Percentiles rank a stretch among this genome's conserved stretches.
Conservation (phyloP, 805 yeast genomes). For the Clavispora fructus region DNA sequence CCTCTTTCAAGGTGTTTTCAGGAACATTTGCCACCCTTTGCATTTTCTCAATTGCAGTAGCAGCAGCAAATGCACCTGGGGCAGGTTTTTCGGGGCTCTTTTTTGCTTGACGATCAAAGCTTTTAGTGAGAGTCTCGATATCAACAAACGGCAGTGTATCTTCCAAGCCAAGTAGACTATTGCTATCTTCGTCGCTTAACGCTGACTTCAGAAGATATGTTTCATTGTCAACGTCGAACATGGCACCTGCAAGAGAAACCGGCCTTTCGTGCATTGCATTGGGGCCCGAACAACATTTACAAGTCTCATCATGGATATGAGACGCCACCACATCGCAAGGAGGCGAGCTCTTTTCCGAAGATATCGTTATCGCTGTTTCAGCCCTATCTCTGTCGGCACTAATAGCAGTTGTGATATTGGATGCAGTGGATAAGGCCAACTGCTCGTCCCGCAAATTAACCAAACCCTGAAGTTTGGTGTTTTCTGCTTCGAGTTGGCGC, state of each 20-base stretch:
- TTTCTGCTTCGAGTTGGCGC: conserved; percentile 80
- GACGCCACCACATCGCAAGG: neutral
- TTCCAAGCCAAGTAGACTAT: conserved; percentile 25
- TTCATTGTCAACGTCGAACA: conserved; percentile 33
- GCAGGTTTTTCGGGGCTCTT: conserved; percentile 50
- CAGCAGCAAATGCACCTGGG: conserved; percentile 18
- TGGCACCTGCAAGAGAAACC: conserved; percentile 60
- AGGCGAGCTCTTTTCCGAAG: neutral
- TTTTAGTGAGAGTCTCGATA: conserved; percentile 3
- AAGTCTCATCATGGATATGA: conserved; percentile 32
- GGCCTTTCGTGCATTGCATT: conserved; percentile 58
- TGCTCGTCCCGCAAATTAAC: conserved; percentile 63
- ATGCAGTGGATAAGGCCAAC: conserved; percentile 29
- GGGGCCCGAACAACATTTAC: conserved; percentile 50
- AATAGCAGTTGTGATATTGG: neutral
- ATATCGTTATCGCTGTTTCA: neutral
- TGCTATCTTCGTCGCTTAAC: conserved; percentile 41
- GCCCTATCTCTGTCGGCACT: neutral
- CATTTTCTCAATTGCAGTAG: conserved; percentile 48
- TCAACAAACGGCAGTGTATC: conserved; percentile 13
- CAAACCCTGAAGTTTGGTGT: conserved; percentile 59
- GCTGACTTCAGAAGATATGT: conserved; percentile 28
- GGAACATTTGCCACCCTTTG: conserved; percentile 21
- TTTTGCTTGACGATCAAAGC: neutral
- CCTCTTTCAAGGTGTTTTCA: conserved; percentile 15